A percentile compares a stretch with the other conserved stretches of the same genome.
phyloP scores from a whole-genome alignment of 1,139 yeast genomes.

The Zhuliangozyma parablackwelliae region DNA sequence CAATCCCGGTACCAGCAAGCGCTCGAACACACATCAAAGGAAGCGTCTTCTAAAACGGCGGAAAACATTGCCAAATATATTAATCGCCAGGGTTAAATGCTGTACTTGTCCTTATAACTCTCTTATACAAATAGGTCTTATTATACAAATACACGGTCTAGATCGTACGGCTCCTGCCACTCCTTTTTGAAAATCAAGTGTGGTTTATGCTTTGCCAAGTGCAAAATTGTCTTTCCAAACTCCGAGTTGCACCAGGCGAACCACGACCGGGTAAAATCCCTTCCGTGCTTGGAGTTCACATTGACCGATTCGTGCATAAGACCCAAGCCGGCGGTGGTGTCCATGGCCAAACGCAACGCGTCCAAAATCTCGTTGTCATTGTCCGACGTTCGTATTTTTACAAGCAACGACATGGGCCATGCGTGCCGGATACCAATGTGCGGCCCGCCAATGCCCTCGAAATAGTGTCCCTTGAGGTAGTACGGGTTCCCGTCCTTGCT shows the following conservation, averaged over 20 bases:
- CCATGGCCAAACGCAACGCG: slow-evolving; percentile 49
- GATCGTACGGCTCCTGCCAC: slow-evolving; percentile 25
- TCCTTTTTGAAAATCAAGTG: slow-evolving; percentile 58
- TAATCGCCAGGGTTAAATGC: slow-evolving; percentile 17
- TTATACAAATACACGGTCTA: slow-evolving; percentile 20
- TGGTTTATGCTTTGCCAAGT: slow-evolving; percentile 71
- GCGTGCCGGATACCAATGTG: slow-evolving; percentile 78
- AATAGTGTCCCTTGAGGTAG: slow-evolving; percentile 54
- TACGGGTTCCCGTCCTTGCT: slow-evolving; percentile 75
- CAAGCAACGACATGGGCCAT: slow-evolving; percentile 85
- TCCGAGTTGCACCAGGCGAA: slow-evolving; percentile 95
- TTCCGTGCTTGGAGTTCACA: slow-evolving; percentile 51
- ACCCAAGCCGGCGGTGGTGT: slow-evolving; percentile 69
- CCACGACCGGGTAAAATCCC: slow-evolving; percentile 69
- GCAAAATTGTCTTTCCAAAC: slow-evolving; percentile 77
- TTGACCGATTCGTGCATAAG: slow-evolving; percentile 80
- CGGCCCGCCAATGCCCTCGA: slow-evolving; percentile 87
- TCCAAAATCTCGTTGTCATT: slow-evolving; percentile 62
- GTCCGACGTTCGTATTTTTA: slow-evolving; percentile 69
- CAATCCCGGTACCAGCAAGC: slow-evolving; percentile 74
- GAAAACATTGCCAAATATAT: slow-evolving; percentile 68
- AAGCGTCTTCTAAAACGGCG: slow-evolving; percentile 61
- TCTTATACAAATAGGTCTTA: not conserved
- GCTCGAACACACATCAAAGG: slow-evolving; percentile 57
- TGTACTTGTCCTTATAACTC: no score